Base-by-base conservation (phyloP, 139 green algal species). In the Chlamydomonas incerta region DNA sequence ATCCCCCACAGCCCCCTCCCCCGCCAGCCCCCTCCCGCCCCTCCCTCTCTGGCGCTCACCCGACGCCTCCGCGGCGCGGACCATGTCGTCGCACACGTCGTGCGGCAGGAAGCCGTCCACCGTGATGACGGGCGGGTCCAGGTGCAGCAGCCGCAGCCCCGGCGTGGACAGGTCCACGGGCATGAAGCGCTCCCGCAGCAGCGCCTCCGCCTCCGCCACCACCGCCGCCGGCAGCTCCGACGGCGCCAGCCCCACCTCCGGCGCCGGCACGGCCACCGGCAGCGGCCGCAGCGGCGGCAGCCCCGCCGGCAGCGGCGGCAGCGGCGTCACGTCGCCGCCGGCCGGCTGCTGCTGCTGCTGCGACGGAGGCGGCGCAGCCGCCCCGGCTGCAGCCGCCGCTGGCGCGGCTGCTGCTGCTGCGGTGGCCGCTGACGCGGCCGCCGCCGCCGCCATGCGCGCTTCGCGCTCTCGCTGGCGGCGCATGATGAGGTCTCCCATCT, bases 121-220 rank as follows among this genome's bases (percentile, higher is more conserved):
- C 13, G 74, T 84, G 14, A 95, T 80, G 5, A 95, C 66, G 23
- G 92, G 92, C 13, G 92, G 92, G 57, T 95, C 92, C 50, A 95
- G 21, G 80, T 93, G 74, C 33, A 89, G 37, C 46, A 82, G 26
- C 26, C 75, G 75, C 75, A 82, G 29, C 26, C 75, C 75, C 37
- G 75, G 75, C 52, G 26, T 50, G 14, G 4, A 18, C 60, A 82
- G 75, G 34, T 82, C 75, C 75, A 82, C 60, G 14, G 37, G 20
- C 37, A 82, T 82, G 75, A 55, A 55, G 33, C 68, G 50, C 20
- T 63, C 57, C 28, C 35, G 28, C 60, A 82, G 34, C 60, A 82
- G 37, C 35, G 35, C 60, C 13, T 72, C 75, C 35, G 72, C 26
- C 60, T 82, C 75, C 62, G 60, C 72, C 41, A 82, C 28, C 35